Evolutionary conservation across 1,139 yeast species (phyloP), one percentile per base, ranked within the genome.

Genomic region (Candida pseudocylindracea): DNA sequence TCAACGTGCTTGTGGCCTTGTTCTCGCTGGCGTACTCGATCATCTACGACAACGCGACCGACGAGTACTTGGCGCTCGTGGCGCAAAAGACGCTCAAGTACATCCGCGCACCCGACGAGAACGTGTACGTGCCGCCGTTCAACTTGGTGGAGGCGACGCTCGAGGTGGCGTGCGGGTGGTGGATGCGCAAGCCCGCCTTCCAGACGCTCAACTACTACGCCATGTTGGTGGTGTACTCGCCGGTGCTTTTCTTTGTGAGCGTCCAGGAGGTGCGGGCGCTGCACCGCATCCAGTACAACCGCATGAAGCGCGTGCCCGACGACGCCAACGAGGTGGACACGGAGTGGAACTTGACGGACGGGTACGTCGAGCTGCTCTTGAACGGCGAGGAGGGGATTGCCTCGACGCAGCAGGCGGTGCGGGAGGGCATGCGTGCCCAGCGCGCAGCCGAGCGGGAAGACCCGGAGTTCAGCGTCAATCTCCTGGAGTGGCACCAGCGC

Each of bases 21-120:
- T 81, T 75, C 51, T 71, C 91, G 27, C 75, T 81, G 35, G 91
- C 93, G 0, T 81, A 81, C 45, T 72, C 78, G 30, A 68, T 70
- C 36, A 80, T 81, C 40, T 76, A 74, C 36, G 91, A 69, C 34
- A 79, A 80, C 53, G 83, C 93, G 2, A 70, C 72, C 26, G 79
- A 75, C 45, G 93, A 81, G 48, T 81, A 75, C 49, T 65, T 80
- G 57, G 92, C 92, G 0, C 63, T 80, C 35, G 78, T 78, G 41
- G 80, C 93, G 4, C 78, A 76, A 40, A 79, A 80, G 55, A 80
- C 92, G 1, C 62, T 81, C 41, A 61, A 85, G 38, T 81, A 76
- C 45, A 70, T 80, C 34, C 64, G 94, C 41, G 93, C 93, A 0
- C 94, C 93, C 1, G 94, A 81, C 52, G 73, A 71, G 37, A 72